phyloP scores from a whole-genome alignment of 2,329 filamentous ascomycete genomes.

The Aspergillus sp. region DNA sequence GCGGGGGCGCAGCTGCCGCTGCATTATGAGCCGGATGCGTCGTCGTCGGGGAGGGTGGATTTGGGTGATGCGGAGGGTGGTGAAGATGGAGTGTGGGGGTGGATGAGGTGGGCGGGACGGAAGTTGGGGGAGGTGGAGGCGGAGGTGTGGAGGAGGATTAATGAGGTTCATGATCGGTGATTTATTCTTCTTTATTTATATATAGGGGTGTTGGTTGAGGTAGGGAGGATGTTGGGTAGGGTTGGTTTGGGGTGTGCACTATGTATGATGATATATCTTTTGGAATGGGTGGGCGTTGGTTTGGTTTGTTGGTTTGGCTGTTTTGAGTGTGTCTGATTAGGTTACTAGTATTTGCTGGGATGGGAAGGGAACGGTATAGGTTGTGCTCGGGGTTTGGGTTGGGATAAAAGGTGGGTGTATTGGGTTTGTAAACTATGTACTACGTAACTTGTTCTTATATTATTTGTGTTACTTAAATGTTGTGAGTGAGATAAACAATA shows the following conservation, averaged over 20 bases:
- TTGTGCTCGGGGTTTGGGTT: too few relatives aligned
- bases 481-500: too few relatives aligned
- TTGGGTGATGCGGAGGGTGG: conserved; percentile 28
- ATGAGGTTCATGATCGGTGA: conserved; percentile 35
- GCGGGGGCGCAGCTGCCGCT: conserved; percentile 18
- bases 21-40: conserved; percentile 14
- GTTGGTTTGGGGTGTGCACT: not conserved
- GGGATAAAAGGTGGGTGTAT: not conserved
- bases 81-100: conserved; percentile 42
- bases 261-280: not conserved
- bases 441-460: not conserved
- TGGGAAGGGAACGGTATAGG: not conserved
- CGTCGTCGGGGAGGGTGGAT: conserved; percentile 19
- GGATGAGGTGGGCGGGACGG: conserved; percentile 43
- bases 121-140: conserved; percentile 49
- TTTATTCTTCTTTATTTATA: not conserved
- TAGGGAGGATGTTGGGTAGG: too few relatives aligned
- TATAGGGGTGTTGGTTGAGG: not conserved
- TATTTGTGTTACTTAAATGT: not conserved
- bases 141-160: conserved; percentile 51
- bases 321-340: not conserved
- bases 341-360: not conserved
- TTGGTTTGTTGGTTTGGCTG: not conserved
- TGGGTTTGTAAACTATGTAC: not conserved
- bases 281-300: not conserved